Percentiles rank a stretch among this genome's conserved stretches.
Conservation (phyloP, 495 filamentous ascomycete genomes). For the Tuber umbilicatum region DNA sequence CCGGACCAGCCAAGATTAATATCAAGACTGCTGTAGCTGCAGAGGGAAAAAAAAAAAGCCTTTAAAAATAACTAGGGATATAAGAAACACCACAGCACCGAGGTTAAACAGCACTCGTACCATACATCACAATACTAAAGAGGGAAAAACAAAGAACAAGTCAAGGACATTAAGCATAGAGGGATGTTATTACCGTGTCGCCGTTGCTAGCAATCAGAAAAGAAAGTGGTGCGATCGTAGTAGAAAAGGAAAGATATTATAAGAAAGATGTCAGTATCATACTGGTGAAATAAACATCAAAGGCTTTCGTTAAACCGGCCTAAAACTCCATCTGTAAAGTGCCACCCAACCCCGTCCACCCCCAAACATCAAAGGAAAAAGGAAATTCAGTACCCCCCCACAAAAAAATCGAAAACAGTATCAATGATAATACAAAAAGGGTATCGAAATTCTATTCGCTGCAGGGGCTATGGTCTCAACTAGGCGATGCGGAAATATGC, state of each 20-base stretch:
- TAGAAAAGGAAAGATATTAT: slow-evolving; percentile 15
- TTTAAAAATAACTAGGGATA: not conserved
- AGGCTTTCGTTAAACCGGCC: slow-evolving; percentile 19
- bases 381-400: slow-evolving; percentile 4
- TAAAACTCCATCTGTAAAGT: slow-evolving; percentile 29
- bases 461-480: not conserved
- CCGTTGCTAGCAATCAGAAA: not conserved
- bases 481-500: not conserved
- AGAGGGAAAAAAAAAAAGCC: not conserved
- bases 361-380: slow-evolving; percentile 25
- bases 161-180: not conserved
- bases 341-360: slow-evolving; percentile 20
- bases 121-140: not conserved
- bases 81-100: not conserved
- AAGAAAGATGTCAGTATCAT: slow-evolving; percentile 13
- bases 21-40: not conserved
- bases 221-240: slow-evolving; percentile 5
- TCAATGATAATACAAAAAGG: not conserved
- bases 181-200: not conserved
- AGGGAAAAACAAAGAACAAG: not conserved
- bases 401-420: not conserved
- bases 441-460: not conserved
- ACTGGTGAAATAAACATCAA: slow-evolving; percentile 17
- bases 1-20: not conserved
- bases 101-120: not conserved